phyloP scores from a whole-genome alignment of 306 rosid genomes.

The Prunus fruticosa region DNA sequence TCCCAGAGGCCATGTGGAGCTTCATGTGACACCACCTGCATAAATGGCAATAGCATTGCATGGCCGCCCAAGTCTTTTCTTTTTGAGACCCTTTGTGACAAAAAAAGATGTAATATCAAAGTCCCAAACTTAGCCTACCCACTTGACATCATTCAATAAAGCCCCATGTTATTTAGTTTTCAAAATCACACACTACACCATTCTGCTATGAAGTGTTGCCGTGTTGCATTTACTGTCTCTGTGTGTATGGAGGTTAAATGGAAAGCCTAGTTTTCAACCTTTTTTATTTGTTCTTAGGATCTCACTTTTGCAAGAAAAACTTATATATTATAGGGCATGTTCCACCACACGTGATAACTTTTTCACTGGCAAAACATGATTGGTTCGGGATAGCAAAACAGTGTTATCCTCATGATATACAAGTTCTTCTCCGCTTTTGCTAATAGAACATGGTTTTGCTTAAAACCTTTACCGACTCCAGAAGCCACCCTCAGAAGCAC shows the following conservation, averaged over 20 bases:
- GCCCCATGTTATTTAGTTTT: not conserved
- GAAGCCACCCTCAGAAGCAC: not conserved
- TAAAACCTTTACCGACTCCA: not conserved
- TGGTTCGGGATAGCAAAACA: no score
- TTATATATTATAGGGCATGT: no score
- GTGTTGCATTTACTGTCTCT: not conserved
- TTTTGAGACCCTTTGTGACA: slow-evolving; percentile 19
- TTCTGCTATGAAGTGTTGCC: not conserved
- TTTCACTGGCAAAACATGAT: no score
- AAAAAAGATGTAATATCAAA: slow-evolving; percentile 26
- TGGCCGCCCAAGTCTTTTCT: slow-evolving; percentile 29
- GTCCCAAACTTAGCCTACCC: slow-evolving; percentile 25
- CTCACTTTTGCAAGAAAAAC: no score
- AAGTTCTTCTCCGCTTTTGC: not conserved
- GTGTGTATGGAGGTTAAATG: not conserved
- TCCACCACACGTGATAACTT: rapidly evolving
- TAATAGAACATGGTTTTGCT: slow-evolving; percentile 9
- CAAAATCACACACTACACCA: not conserved
- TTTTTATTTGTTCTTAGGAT: not conserved
- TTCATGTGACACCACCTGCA: slow-evolving; percentile 43
- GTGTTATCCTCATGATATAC: no score
- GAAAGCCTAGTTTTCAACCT: not conserved
- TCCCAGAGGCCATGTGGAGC: slow-evolving; percentile 26
- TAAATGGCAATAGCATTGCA: slow-evolving; percentile 33
- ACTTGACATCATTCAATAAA: not conserved